Evolutionary conservation across 1,284 basidiomycete genomes (phyloP), one percentile per base, ranked within the genome.

Genomic region (Ceratobasidium theobromae): DNA sequence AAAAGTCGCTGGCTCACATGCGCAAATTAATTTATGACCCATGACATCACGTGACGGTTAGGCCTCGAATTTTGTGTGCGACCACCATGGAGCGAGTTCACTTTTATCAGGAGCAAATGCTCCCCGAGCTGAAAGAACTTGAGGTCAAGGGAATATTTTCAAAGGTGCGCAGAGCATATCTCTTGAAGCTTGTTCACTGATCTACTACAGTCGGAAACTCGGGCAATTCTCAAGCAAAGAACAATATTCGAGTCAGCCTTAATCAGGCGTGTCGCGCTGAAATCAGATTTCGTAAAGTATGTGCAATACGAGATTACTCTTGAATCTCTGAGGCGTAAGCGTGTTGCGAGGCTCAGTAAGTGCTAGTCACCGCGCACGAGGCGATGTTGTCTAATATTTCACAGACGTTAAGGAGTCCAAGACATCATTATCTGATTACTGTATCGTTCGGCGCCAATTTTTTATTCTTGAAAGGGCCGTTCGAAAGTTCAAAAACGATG

Each of bases 91-190:
- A 97, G 82, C 85, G 93, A 70, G 94, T 97, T 0, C 91, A 96
- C 72, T 96, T 91, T 73, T 88, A 95, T 78, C 91, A 96, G 76
- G 95, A 97, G 86, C 88, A 93, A 80, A 95, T 95, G 84, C 89
- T 97, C 82, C 86, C 90, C 65, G 95, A 98, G 86, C 89, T 98
- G 73, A 95, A 94, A 78, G 93, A 97, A 77, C 82, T 98, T 25
- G 87, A 92, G 71, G 86, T 94, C 72, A 93, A 91, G 77, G 85
- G 85, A 69, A 79, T 98, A 66, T 98, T 99, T 76, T 87, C 90
- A 1, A 83, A 88, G 77, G 93, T 93, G 71, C 73, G 84, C 45
- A n/a, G 9, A 11, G 18, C 74, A 28, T 41, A 18, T 14, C 43
- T 8, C 3, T 12, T 38, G 1, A 25, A 18, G 49, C 32, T 48